phyloP scores from a whole-genome alignment of 23 red algal genomes.

The Cyanidioschyzon merolae region DNA sequence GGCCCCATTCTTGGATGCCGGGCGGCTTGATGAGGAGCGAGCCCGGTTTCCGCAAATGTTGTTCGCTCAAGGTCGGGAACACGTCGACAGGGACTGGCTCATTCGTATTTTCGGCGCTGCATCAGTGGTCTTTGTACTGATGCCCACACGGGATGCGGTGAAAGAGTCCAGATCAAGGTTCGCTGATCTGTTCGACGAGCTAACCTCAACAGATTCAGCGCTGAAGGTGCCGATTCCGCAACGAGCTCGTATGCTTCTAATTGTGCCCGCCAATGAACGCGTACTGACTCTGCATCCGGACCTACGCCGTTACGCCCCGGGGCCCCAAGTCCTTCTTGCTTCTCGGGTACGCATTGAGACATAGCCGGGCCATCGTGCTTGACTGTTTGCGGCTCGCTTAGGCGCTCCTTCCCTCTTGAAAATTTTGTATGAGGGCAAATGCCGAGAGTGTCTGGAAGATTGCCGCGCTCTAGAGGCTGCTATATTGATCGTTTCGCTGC shows the following conservation, averaged over 20 bases:
- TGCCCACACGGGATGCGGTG: neutral
- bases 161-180: neutral
- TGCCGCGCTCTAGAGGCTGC: too few species aligned
- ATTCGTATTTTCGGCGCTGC: neutral
- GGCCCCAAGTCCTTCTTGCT: neutral
- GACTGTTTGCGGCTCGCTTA: too few species aligned
- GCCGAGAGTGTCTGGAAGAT: too few species aligned
- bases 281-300: neutral
- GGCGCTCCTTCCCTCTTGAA: too few species aligned
- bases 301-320: neutral
- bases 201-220: neutral
- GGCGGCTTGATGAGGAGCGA: slow-evolving; percentile 1
- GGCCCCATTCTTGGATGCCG: neutral
- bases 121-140: slow-evolving; percentile 7
- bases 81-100: neutral
- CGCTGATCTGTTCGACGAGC: neutral
- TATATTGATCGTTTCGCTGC: too few species aligned
- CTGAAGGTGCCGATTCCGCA: neutral
- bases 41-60: neutral
- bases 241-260: neutral
- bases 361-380: too few species aligned
- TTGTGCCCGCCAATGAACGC: neutral
- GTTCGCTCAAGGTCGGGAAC: neutral
- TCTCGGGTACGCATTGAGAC: neutral
- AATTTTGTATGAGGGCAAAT: too few species aligned